Base-by-base conservation (phyloP, 2,329 filamentous ascomycete genomes). In the Chaetomiaceae sp. region DNA sequence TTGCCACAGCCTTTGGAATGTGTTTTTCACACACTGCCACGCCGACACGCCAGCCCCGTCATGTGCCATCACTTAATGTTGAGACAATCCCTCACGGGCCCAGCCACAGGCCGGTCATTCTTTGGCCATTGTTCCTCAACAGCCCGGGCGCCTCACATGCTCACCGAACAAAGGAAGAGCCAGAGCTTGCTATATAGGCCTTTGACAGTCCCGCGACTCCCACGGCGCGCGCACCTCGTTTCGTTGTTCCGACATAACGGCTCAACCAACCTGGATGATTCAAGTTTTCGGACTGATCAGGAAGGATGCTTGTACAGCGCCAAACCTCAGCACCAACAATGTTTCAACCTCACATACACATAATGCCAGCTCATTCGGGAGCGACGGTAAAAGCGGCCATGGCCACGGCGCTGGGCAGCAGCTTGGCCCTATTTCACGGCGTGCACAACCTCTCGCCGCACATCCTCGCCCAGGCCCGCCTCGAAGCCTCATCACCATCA, bases 361-460 rank as follows among this genome's bases (percentile, higher is more conserved):
- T 14, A 4, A 22, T 19, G n/a, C n/a, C n/a, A n/a, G n/a, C n/a
- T 10, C 33, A 19, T 8, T n/a, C 44, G 4, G 34, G 19, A 6
- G 36, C 24, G 1, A 38, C 39, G 24, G 53, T 56, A 51, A 53
- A 46, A 51, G 29, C 42, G 20, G 47, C 49, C 38, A 44, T 56
- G 49, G 52, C 49, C 4, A 43, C 47, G 2, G 51, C 47, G 8
- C 18, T 55, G 12, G 44, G 46, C 7, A 50, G 38, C 35, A 52
- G 47, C 33, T 39, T 51, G 2, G 52, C 48, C 9, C 32, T 54
- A 2, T 49, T 49, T 29, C 45, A 42, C 17, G 34, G 45, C 14
- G 34, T 53, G 11, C 43, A 43, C n/a, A 20, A 14, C 10, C 44
- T 52, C 22, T 43, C 45, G 12, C 27, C 50, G 15, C 38, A 49